Conservation (phyloP, 495 filamentous ascomycete genomes). For the Penicillium angulare region DNA sequence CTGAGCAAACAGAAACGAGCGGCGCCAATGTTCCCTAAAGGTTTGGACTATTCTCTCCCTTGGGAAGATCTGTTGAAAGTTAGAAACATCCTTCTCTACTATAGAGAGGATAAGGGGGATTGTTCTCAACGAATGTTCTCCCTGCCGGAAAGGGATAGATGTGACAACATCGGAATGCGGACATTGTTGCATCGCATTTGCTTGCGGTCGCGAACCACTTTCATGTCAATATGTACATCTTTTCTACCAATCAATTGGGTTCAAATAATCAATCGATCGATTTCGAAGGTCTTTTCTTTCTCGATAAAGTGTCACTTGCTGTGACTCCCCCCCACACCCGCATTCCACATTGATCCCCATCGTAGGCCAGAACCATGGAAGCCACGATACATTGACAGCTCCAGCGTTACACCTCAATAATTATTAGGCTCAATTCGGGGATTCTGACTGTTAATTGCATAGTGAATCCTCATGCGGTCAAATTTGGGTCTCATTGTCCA, state of each 20-base stretch:
- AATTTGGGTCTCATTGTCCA: neutral
- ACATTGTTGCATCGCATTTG: slow-evolving; percentile 13
- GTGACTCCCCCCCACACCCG: slow-evolving; percentile 18
- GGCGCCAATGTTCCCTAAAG: slow-evolving; percentile 30
- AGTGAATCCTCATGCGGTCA: neutral
- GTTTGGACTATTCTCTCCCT: neutral
- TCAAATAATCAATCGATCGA: neutral
- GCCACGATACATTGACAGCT: slow-evolving; percentile 2
- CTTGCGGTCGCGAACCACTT: neutral
- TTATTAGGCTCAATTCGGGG: neutral
- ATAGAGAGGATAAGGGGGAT: neutral
- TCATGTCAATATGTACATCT: neutral
- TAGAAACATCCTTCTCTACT: neutral
- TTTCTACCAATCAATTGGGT: neutral
- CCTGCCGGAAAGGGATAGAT: slow-evolving; percentile 20
- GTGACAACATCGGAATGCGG: slow-evolving; percentile 23
- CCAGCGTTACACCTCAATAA: slow-evolving; percentile 10
- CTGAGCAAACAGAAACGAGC: slow-evolving; percentile 19
- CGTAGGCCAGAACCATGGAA: slow-evolving; percentile 21
- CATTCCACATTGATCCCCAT: slow-evolving; percentile 16
- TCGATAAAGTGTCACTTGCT: slow-evolving; percentile 5
- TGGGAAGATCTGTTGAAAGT: neutral
- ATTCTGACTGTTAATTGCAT: neutral
- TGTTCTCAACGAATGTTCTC: neutral
- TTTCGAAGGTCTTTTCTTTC: neutral